A percentile compares a stretch with the other conserved stretches of the same genome.
Evolutionary conservation across 306 rosid genomes (phyloP).

Genomic region (Citrullus amarus): DNA sequence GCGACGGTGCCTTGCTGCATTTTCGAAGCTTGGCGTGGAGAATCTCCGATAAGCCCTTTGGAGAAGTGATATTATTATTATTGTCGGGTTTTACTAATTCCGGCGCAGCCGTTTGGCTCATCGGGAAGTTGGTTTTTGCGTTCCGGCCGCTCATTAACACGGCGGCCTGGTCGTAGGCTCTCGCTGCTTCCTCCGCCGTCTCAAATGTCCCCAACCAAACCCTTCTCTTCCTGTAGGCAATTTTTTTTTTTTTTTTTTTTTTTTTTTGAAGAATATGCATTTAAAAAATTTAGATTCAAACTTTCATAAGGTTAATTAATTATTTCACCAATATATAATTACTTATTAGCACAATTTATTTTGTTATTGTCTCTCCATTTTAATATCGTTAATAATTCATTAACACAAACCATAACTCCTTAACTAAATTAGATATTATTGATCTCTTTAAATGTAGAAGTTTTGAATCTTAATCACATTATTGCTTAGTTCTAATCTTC

Average conservation of each 20-base stretch:
- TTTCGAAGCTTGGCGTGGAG: constrained; percentile 69
- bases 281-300: no score
- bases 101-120: constrained; percentile 18
- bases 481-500: background rate
- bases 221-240: constrained; percentile 23
- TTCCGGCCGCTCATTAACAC: constrained; percentile 35
- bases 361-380: background rate
- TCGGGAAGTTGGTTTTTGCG: constrained; percentile 40
- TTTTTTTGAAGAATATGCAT: background rate
- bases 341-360: no score
- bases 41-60: constrained; percentile 52
- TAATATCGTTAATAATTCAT: background rate
- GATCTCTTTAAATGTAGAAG: no score
- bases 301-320: no score
- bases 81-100: background rate
- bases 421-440: no score
- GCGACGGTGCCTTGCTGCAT: constrained; percentile 54
- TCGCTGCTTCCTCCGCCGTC: constrained; percentile 38
- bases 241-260: no score
- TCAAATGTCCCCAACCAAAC: constrained; percentile 51
- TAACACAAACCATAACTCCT: background rate
- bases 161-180: constrained; percentile 38
- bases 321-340: background rate
- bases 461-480: background rate
- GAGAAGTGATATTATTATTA: background rate